A percentile compares a stretch with the other conserved stretches of the same genome.
Evolutionary conservation across 345 rosid genomes (phyloP).

Genomic region (Ceriops decandra): DNA sequence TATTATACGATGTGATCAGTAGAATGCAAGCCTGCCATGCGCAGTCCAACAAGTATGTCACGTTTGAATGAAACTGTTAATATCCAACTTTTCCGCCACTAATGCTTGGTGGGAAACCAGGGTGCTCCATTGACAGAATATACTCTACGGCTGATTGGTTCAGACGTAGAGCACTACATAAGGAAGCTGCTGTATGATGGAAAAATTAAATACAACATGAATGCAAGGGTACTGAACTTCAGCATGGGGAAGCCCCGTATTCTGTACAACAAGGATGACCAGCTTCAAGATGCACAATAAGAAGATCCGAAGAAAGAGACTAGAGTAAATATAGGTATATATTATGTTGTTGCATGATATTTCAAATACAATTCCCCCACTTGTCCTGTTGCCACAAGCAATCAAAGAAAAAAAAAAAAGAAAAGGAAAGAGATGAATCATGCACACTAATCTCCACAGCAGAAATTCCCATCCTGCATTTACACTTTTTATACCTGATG

Average conservation of each 20-base stretch:
- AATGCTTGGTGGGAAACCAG: constrained; percentile 31
- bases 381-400: neutral
- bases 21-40: neutral
- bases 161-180: constrained; percentile 87
- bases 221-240: constrained; percentile 71
- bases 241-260: constrained; percentile 87
- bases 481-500: neutral
- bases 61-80: neutral
- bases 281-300: constrained; percentile 34
- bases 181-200: constrained; percentile 82
- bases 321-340: neutral
- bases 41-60: neutral
- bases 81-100: neutral
- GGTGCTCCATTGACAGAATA: constrained; percentile 93
- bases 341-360: neutral
- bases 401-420: neutral
- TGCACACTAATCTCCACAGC: neutral
- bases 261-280: constrained; percentile 35
- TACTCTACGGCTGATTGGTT: constrained; percentile 80
- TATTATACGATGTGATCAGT: no score
- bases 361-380: neutral
- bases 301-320: constrained; percentile 4
- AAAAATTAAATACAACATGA: constrained; percentile 86
- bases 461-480: neutral
- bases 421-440: neutral